Base-by-base conservation (phyloP, 2,329 filamentous ascomycete species). In the Penicillium capsulatum region DNA sequence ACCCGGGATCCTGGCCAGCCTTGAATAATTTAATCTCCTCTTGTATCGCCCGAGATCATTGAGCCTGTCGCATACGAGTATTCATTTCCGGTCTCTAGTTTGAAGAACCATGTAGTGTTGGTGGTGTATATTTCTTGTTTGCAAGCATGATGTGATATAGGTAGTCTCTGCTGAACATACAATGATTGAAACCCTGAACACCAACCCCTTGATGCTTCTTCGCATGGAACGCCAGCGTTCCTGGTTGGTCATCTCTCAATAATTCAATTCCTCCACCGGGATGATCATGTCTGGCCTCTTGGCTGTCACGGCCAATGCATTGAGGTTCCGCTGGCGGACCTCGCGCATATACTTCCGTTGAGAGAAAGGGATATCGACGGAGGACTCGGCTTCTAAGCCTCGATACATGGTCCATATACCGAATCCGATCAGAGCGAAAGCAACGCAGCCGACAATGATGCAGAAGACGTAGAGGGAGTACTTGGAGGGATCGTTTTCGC, bases 281-380 rank as follows among this genome's bases (percentile, higher is more conserved):
- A 50, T 28, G 17, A 54, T 44, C 51, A 54, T 42, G 22, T 53
- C 48, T 2, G 48, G 50, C 28, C 50, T 42, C 20, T 30, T 34
- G 7, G 53, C 47, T 7, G 47, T 45, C 13, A 45, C 13, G n/a
- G 51, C 55, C 28, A 61, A 30, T 17, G 22, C 33, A 10, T 54
- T 47, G 8, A 61, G 4, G 26, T 53, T 54, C 7, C 51, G 47
- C 8, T 53, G 40, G 6, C 58, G 52, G 9, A 55, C 16, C 30
- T 54, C 43, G 2, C 57, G 53, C 59, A 63, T 61, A 31, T 63
- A 63, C 35, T 45, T 48, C 6, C 42, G 36, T 38, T 63, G 59
- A 13, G 60, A 55, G 9, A 40, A 27, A 9, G 47, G 8, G 15
- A 52, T 15, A 0, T 61, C 58, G 3, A 30, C 29, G 14, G 31